A percentile compares a stretch with the other conserved stretches of the same genome.
These are phyloP conservation scores for Cystobasidiaceae sp. DNA, from an alignment of 1,284 basidiomycete species.

Conservation along the genomic window DNA sequence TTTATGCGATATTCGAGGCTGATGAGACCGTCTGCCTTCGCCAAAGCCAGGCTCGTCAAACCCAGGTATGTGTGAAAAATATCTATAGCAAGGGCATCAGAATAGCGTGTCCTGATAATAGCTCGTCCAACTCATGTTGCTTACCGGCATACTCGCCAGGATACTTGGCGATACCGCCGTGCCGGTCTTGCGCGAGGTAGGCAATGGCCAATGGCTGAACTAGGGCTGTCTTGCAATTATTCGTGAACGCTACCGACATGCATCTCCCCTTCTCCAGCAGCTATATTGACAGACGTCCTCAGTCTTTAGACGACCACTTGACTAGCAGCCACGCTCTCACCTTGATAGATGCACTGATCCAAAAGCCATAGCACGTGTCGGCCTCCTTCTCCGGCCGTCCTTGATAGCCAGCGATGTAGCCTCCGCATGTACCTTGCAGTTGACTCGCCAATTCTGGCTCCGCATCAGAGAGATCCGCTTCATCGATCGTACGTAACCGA, in stretches of 20 bases:
- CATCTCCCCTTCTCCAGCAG: neutral
- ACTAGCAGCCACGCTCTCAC: slow-evolving; percentile 50
- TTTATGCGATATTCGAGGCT: too few species aligned
- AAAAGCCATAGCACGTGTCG: slow-evolving; percentile 92
- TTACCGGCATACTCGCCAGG: slow-evolving; percentile 69
- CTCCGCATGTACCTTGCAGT: neutral
- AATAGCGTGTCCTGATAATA: neutral
- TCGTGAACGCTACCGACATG: slow-evolving; percentile 4
- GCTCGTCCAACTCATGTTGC: slow-evolving; percentile 33
- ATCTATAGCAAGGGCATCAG: slow-evolving; percentile 52
- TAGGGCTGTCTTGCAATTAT: slow-evolving; percentile 60
- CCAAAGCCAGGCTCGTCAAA: slow-evolving; percentile 61
- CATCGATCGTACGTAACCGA: slow-evolving; percentile 54
- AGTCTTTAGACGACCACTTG: neutral
- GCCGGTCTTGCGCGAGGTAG: slow-evolving; percentile 64
- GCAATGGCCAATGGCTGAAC: slow-evolving; percentile 60
- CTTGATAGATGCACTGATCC: slow-evolving; percentile 73
- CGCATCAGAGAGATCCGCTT: neutral
- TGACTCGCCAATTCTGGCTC: too few species aligned
- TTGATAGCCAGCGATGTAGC: slow-evolving; percentile 58
- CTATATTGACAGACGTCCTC: neutral
- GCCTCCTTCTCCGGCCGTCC: slow-evolving; percentile 78
- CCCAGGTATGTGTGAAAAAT: slow-evolving; percentile 80
- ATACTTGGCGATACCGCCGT: slow-evolving; percentile 76
- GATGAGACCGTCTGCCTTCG: too few species aligned